Evolutionary conservation across 2,329 filamentous ascomycete genomes (phyloP).

Genomic region (Dendryphion nanum): DNA sequence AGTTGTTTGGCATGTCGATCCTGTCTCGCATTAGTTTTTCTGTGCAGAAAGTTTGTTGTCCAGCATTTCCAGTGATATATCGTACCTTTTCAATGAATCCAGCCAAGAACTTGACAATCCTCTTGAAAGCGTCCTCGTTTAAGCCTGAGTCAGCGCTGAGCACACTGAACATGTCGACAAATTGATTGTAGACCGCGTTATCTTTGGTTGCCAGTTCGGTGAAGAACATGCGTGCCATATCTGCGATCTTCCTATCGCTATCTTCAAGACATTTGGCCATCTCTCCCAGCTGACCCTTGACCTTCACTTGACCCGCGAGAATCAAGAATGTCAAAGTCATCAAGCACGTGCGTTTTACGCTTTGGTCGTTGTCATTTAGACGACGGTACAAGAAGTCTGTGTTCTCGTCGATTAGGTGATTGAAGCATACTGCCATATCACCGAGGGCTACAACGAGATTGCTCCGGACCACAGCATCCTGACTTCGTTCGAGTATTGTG

Average conservation of each 20-base stretch:
- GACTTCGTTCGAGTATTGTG: constrained; percentile 93
- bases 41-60: background rate
- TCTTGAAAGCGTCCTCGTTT: constrained; percentile 79
- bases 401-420: constrained; percentile 98
- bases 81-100: constrained; percentile 96
- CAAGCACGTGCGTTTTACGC: constrained; percentile 93
- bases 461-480: constrained; percentile 87
- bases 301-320: constrained; percentile 95
- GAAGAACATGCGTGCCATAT: constrained; percentile 97
- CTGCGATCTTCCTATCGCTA: constrained; percentile 88
- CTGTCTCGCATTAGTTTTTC: constrained; percentile 49
- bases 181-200: constrained; percentile 98
- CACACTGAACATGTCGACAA: constrained; percentile 97
- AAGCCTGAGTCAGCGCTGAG: constrained; percentile 78
- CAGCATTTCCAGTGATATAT: too few species aligned
- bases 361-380: constrained; percentile 81
- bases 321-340: constrained; percentile 99
- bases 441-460: constrained; percentile 96
- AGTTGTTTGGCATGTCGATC: constrained; percentile 97
- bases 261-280: constrained; percentile 99
- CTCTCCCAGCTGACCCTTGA: constrained; percentile 96
- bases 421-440: constrained; percentile 99
- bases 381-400: constrained; percentile 96
- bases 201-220: constrained; percentile 96
- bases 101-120: constrained; percentile 88